phyloP scores from a whole-genome alignment of 1,139 yeast species.

The Yarrowia galli region DNA sequence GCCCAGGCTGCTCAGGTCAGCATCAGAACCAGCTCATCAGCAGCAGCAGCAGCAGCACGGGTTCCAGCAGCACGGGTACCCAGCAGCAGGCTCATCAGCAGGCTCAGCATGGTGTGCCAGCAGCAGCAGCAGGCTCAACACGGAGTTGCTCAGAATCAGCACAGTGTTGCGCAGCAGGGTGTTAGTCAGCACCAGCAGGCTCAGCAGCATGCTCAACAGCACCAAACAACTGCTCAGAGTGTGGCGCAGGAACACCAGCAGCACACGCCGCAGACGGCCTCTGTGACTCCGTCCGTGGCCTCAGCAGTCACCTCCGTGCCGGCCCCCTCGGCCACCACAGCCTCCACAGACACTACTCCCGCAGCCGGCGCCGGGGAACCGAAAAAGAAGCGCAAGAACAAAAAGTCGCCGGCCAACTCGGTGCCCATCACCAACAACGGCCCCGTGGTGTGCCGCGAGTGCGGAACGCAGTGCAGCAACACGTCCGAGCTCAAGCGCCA shows the following conservation, averaged over 20 bases:
- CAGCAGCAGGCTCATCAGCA: slow-evolving; percentile 8
- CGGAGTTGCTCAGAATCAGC: not conserved
- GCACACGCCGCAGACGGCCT: not conserved
- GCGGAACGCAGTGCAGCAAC: slow-evolving; percentile 43
- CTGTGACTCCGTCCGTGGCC: not conserved
- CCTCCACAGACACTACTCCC: slow-evolving; percentile 5
- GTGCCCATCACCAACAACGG: slow-evolving; percentile 34
- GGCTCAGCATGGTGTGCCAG: not conserved
- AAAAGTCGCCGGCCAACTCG: slow-evolving; percentile 33
- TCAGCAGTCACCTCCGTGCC: slow-evolving; percentile 7
- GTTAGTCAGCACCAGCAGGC: not conserved
- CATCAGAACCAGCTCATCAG: not conserved
- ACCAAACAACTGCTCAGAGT: too few species aligned
- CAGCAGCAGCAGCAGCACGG: slow-evolving; percentile 2
- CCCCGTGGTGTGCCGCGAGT: slow-evolving; percentile 43
- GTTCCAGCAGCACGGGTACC: not conserved
- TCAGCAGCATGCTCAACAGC: not conserved
- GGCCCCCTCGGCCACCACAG: not conserved
- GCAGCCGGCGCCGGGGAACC: slow-evolving; percentile 13
- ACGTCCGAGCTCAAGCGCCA: slow-evolving; percentile 46
- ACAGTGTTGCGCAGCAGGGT: not conserved
- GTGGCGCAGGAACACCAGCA: not conserved
- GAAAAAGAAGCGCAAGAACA: slow-evolving; percentile 27
- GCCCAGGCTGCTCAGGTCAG: slow-evolving; percentile 4
- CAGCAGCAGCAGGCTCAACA: slow-evolving; percentile 7